Conservation (phyloP, 495 filamentous ascomycete species). For the Aspergillus carlsbadensis region DNA sequence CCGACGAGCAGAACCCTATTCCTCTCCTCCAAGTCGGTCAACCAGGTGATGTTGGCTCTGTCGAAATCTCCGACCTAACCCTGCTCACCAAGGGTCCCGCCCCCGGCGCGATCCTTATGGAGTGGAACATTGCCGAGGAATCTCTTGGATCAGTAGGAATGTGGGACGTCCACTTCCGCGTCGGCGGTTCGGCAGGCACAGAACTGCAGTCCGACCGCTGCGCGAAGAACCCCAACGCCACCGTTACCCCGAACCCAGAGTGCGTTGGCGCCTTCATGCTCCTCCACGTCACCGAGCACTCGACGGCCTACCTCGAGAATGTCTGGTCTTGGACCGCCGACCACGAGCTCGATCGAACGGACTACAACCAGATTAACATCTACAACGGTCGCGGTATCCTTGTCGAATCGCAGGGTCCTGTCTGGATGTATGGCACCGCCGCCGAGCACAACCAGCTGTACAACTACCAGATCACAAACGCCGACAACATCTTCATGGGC, state of each 20-base stretch:
- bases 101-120: slow-evolving; percentile 82
- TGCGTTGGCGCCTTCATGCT: slow-evolving; percentile 80
- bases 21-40: slow-evolving; percentile 69
- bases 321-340: slow-evolving; percentile 95
- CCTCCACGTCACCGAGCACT: slow-evolving; percentile 71
- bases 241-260: slow-evolving; percentile 49
- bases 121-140: slow-evolving; percentile 80
- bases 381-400: slow-evolving; percentile 88
- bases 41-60: slow-evolving; percentile 70
- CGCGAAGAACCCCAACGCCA: slow-evolving; percentile 56
- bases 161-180: slow-evolving; percentile 91
- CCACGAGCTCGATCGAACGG: slow-evolving; percentile 78
- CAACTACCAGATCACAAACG: slow-evolving; percentile 81
- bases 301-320: slow-evolving; percentile 82
- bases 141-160: slow-evolving; percentile 71
- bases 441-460: slow-evolving; percentile 90
- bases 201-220: slow-evolving; percentile 75
- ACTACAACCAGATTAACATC: slow-evolving; percentile 82
- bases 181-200: slow-evolving; percentile 79
- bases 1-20: slow-evolving; percentile 65
- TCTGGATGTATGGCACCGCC: slow-evolving; percentile 72
- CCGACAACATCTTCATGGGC: slow-evolving; percentile 79
- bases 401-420: slow-evolving; percentile 59
- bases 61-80: slow-evolving; percentile 81
- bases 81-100: slow-evolving; percentile 61